Base-by-base conservation (phyloP, 2,329 filamentous ascomycete species). In the Stemphylium vesicarium region DNA sequence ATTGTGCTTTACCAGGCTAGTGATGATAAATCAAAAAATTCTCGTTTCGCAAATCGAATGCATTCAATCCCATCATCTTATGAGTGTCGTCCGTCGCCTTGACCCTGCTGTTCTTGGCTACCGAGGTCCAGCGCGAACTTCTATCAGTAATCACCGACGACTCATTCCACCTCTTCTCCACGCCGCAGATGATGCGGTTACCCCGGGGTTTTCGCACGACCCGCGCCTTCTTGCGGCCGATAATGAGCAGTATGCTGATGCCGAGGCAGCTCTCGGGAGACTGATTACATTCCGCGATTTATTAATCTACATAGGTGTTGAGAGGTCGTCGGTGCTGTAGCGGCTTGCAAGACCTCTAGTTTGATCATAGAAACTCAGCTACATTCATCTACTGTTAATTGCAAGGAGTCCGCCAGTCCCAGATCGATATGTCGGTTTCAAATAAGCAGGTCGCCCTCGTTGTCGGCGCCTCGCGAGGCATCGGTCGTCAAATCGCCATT, bases 401-500 rank as follows among this genome's bases (percentile, higher is more conserved):
- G 4, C 20, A 36, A 16, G 38, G 9, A 8, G 10, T 4, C 5
- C 9, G 9, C 10, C 8, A 29, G 26, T 29, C 1, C 12, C 15
- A 39, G 24, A 33, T 33, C 16, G 26, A 6, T 7, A 70, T 66
- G 54, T 31, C 56, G 15, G 33, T 41, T 8, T 45, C 55, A 24
- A 51, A 35, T 11, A 68, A 80, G 51, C 80, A 80, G 58, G 88
- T 92, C 6, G 89, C 88, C 16, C 80, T 93, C 16, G 80, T 94
- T 4, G 82, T 93, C 16, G 90, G 90, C 35, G 90, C 89, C 2
- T 93, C 90, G 0, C 80, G 91, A 57, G 91, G 91, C 33, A 94
- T 96, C 60, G 91, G 91, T 40, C 81, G 90, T 36, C 91, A 95
- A 72, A 81, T 95, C 35, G 90, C 91, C 51, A 83, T 96, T 65